Conservation (phyloP, 2,329 filamentous ascomycete genomes). For the Akanthomyces muscarius region DNA sequence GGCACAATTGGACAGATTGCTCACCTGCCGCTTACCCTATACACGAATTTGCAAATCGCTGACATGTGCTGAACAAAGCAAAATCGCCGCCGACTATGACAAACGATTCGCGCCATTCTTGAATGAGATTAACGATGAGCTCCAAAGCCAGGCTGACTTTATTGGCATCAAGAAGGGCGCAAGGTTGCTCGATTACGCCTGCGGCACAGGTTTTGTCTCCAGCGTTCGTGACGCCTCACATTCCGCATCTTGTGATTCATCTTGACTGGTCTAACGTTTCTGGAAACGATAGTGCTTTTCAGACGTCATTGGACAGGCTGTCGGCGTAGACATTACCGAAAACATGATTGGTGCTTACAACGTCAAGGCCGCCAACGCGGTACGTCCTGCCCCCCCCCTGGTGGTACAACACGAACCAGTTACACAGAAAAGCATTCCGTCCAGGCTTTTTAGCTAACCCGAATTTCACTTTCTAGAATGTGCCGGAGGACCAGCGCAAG, state of each 20-base stretch:
- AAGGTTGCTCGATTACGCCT: conserved; percentile 72
- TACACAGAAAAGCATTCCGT: too few species aligned
- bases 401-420: neutral
- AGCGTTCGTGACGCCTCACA: conserved; percentile 41
- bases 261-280: neutral
- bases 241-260: neutral
- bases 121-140: conserved; percentile 49
- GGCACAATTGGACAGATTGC: neutral
- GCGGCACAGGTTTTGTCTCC: conserved; percentile 65
- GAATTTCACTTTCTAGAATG: conserved; percentile 34
- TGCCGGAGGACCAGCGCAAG: conserved; percentile 48
- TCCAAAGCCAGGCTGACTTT: conserved; percentile 53
- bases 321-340: conserved; percentile 67
- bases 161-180: conserved; percentile 48
- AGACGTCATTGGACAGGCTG: conserved; percentile 44
- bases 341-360: conserved; percentile 70
- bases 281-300: conserved; percentile 22
- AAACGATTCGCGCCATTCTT: conserved; percentile 51
- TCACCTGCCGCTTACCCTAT: neutral
- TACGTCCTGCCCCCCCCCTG: conserved; percentile 24
- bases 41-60: neutral
- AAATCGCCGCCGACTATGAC: conserved; percentile 39
- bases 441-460: neutral
- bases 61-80: conserved; percentile 20
- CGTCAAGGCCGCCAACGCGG: conserved; percentile 50